Evolutionary conservation across 495 filamentous ascomycete species (phyloP), one percentile per base, ranked within the genome.

Genomic region (Pseudomonodictys pantanalensis): DNA sequence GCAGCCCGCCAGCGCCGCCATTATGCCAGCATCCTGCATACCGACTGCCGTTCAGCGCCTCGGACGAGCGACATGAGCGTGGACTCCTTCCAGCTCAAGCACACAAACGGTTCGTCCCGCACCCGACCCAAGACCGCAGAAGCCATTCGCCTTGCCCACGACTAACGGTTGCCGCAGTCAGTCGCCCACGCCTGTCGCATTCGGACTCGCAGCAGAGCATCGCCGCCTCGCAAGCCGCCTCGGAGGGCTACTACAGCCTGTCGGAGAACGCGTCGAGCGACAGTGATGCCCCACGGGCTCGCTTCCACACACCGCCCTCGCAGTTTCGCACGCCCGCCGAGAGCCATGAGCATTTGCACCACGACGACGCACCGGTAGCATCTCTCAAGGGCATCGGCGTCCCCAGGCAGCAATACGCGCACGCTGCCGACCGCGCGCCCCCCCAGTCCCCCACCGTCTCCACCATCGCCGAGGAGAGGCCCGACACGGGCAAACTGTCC

Each of bases 191-290:
- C 68, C 62, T 86, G 41, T 69, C 76, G 18, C 77, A 79, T 55
- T 71, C 77, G 48, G 66, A 75, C 56, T 86, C 83, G 0, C 76
- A 77, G 57, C 85, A 84, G 63, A 87, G 83, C 42, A 71, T 83
- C 48, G 76, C 83, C 44, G 84, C 84, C 43, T 85, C 83, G 38
- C 82, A 86, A 73, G 80, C 83, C 42, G 83, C 83, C 38, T 86
- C 84, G 38, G 83, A 87, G 73, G 81, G 86, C 71, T 86, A 86
- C 70, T 84, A 82, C 67, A 85, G 83, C n/a, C 75, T 84, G 65
- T 80, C 79, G 25, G 81, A 81, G 35, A 71, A 72, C 56, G 67
- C 73, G 33, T 77, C 78, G 35, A 67, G 60, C 42, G 76, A 75
- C 59, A 72, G 68, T 60, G 78, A 78, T 41, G 81, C 83, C 44